Base-by-base conservation (phyloP, 495 filamentous ascomycete genomes). In the Penicillium malachiteum region DNA sequence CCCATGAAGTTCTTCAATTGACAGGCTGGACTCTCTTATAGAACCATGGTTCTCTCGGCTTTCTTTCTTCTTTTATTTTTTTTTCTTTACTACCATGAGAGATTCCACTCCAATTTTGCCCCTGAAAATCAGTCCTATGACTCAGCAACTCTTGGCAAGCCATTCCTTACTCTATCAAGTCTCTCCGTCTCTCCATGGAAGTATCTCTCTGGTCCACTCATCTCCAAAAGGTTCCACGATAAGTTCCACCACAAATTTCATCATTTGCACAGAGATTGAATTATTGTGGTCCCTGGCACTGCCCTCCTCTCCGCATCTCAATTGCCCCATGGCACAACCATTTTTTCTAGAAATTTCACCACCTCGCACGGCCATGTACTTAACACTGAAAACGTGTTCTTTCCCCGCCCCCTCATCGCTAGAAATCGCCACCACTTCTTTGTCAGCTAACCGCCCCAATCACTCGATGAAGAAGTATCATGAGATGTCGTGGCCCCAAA, bases 71-170 rank as follows among this genome's bases (percentile, higher is more conserved):
- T 37, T 37, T 13, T 34, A 5, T 34, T 37, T 13, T 37, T 37
- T 13, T 37, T 37, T 13, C 12, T 37, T 13, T 37, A 10, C 34
- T 37, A 3, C 1, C 1, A 26, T 4, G 21, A 26, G n/a, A n/a
- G n/a, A 26, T 26, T 26, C 34, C 34, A 37, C 8, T 13, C 34
- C 8, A 37, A 9, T 37, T 34, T 34, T 8, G 16, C 43, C 43
- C 43, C 43, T 46, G 43, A 46, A 46, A 46, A 31, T 21, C 18
- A 13, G 43, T 46, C 12, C 43, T 30, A 12, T 46, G 43, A 46
- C 43, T 46, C 43, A 46, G 43, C 43, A 46, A 11, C n/a, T 31
- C 43, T 46, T 46, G 43, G 43, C 43, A 26, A 32, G 31, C 26
- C 14, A 14, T 26, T 26, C 21, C 16, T 26, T 26, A 44, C 16